Conservation (phyloP, 2,329 filamentous ascomycete species). For the Verruconis gallopava region DNA sequence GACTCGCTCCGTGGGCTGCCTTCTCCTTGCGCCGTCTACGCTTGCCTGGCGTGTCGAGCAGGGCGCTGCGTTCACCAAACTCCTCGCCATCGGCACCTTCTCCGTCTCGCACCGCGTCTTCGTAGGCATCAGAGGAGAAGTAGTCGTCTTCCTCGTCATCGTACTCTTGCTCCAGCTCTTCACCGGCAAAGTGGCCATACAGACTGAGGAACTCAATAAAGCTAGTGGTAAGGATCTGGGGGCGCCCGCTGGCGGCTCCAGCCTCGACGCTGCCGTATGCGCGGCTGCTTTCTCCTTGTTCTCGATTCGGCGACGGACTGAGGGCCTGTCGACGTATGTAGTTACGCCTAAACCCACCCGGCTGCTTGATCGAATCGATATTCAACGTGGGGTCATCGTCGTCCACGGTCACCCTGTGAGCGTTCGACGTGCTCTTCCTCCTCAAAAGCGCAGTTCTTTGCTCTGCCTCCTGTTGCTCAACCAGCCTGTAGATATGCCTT, state of each 20-base stretch:
- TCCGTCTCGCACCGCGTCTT: constrained; percentile 31
- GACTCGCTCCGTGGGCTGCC: constrained; percentile 62
- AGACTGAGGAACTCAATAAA: constrained; percentile 93
- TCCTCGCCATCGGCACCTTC: constrained; percentile 48
- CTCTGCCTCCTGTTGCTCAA: constrained; percentile 69
- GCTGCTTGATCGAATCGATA: constrained; percentile 82
- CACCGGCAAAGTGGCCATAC: constrained; percentile 95
- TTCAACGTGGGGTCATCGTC: constrained; percentile 71
- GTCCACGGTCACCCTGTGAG: constrained; percentile 34
- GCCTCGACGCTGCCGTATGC: constrained; percentile 15
- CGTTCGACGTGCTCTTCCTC: constrained; percentile 69
- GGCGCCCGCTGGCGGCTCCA: constrained; percentile 22
- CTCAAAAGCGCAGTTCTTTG: constrained; percentile 33
- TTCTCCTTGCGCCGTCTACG: constrained; percentile 62
- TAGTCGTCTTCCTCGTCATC: constrained; percentile 64
- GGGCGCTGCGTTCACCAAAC: constrained; percentile 68
- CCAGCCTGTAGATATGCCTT: constrained; percentile 91
- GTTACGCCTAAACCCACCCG: constrained; percentile 85
- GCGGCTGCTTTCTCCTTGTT: constrained; percentile 14
- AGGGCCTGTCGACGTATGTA: constrained; percentile 66
- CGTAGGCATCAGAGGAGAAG: constrained; percentile 66
- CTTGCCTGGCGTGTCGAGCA: constrained; percentile 52
- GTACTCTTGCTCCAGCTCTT: constrained; percentile 84
- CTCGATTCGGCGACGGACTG: constrained; percentile 41
- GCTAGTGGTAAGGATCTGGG: constrained; percentile 69